A percentile compares a stretch with the other conserved stretches of the same genome.
These are phyloP conservation scores for Parathielavia hyrcaniae DNA, from an alignment of 495 filamentous ascomycete genomes.

Conservation along the genomic window DNA sequence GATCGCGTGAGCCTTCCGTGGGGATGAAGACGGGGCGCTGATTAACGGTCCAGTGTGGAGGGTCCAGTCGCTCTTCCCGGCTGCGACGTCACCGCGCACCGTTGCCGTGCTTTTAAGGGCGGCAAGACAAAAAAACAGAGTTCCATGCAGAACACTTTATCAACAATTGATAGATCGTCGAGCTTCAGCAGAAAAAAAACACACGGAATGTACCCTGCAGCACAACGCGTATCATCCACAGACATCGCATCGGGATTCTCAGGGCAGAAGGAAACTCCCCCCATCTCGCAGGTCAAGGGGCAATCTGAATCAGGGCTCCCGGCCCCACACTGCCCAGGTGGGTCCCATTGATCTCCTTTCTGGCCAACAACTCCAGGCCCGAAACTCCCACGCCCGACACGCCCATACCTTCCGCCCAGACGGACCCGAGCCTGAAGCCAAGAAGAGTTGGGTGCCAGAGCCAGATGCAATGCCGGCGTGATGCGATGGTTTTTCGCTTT, in stretches of 20 bases:
- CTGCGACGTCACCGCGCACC: conserved; percentile 13
- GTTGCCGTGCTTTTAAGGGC: conserved; percentile 5
- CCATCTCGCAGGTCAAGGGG: conserved; percentile 13
- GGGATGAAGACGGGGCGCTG: conserved; percentile 13
- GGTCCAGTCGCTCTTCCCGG: conserved; percentile 1
- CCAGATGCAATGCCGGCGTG: background rate
- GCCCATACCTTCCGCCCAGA: background rate
- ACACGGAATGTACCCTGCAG: too few species aligned
- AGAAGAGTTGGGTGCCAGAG: background rate
- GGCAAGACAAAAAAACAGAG: too few species aligned
- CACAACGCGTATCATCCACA: conserved; percentile 2
- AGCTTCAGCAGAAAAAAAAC: conserved; percentile 1
- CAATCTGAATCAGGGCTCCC: background rate
- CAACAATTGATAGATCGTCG: background rate
- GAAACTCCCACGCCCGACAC: background rate
- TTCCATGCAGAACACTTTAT: background rate
- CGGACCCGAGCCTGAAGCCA: background rate
- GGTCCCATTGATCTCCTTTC: background rate
- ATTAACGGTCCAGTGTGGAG: background rate
- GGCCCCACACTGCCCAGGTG: background rate
- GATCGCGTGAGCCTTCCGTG: conserved; percentile 31
- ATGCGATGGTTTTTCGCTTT: conserved; percentile 3
- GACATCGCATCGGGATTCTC: conserved; percentile 13
- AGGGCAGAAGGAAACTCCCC: conserved; percentile 15
- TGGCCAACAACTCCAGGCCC: conserved; percentile 7